Evolutionary conservation across 805 yeast genomes (phyloP).

Genomic region (Isabelozyma pseudorhagii): DNA sequence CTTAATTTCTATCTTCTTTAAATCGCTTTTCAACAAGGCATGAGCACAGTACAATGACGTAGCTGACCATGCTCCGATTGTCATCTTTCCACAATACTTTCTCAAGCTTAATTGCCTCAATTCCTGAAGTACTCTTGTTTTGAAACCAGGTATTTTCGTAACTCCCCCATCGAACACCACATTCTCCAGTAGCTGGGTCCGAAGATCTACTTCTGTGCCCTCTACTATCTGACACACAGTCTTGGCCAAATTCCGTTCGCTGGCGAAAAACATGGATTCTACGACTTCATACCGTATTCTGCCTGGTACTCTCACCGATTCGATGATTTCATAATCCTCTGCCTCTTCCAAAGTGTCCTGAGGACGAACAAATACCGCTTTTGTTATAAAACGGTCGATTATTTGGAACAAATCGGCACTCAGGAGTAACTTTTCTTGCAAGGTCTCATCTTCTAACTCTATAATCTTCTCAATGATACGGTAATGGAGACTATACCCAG

Average conservation of each 20-base stretch:
- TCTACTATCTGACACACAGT: conserved; percentile 5
- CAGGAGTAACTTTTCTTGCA: conserved; percentile 6
- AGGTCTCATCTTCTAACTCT: conserved; percentile 5
- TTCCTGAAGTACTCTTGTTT: conserved; percentile 10
- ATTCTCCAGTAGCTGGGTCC: conserved; percentile 12
- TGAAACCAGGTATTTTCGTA: conserved; percentile 20
- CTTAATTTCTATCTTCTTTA: conserved; percentile 20
- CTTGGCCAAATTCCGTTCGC: conserved; percentile 3
- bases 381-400: conserved; percentile 13
- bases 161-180: conserved; percentile 23
- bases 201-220: conserved; percentile 15
- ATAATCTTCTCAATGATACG: conserved; percentile 10
- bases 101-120: conserved; percentile 3
- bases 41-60: conserved; percentile 26
- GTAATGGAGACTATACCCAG: conserved; percentile 17
- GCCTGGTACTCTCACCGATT: conserved; percentile 6
- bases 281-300: conserved; percentile 10
- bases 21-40: conserved; percentile 10
- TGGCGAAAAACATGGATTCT: conserved; percentile 6
- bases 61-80: conserved; percentile 31
- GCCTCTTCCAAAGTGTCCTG: not conserved
- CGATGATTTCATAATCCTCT: not conserved
- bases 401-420: conserved; percentile 11
- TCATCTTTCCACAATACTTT: conserved; percentile 3
- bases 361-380: conserved; percentile 7